phyloP scores from a whole-genome alignment of 139 green algal genomes.

The Nannochloris sp. region DNA sequence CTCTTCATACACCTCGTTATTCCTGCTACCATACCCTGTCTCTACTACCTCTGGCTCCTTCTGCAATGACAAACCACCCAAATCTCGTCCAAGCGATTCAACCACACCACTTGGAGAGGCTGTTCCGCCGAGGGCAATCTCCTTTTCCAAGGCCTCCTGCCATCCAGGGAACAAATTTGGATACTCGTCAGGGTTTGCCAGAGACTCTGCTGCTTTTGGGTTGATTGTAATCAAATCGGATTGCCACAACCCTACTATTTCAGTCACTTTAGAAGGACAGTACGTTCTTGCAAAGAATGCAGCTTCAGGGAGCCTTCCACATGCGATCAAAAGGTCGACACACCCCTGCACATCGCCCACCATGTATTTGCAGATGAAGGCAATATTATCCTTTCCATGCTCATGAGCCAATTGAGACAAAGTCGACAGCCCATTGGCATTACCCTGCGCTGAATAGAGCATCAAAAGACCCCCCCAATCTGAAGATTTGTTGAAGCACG shows the following conservation, averaged over 20 bases:
- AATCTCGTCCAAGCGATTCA: background rate
- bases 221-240: conserved; percentile 88
- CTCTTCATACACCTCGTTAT: background rate
- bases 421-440: conserved; percentile 27
- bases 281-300: conserved; percentile 95
- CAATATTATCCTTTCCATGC: conserved; percentile 35
- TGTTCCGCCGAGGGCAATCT: conserved; percentile 24
- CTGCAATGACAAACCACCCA: background rate
- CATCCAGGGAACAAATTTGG: conserved; percentile 93
- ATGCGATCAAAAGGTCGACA: conserved; percentile 61
- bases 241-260: conserved; percentile 77
- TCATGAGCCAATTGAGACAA: conserved; percentile 28
- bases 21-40: background rate
- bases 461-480: conserved; percentile 88
- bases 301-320: conserved; percentile 81
- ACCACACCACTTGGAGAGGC: background rate
- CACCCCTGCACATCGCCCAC: conserved; percentile 69
- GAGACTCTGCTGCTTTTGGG: conserved; percentile 85
- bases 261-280: conserved; percentile 57
- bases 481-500: conserved; percentile 60
- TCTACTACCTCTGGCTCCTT: background rate
- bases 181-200: conserved; percentile 93
- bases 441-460: conserved; percentile 40
- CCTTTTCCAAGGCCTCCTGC: conserved; percentile 62
- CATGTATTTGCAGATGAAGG: conserved; percentile 70